Evolutionary conservation across 805 yeast genomes (phyloP).

Genomic region (Ogataea trehaloabstinens): DNA sequence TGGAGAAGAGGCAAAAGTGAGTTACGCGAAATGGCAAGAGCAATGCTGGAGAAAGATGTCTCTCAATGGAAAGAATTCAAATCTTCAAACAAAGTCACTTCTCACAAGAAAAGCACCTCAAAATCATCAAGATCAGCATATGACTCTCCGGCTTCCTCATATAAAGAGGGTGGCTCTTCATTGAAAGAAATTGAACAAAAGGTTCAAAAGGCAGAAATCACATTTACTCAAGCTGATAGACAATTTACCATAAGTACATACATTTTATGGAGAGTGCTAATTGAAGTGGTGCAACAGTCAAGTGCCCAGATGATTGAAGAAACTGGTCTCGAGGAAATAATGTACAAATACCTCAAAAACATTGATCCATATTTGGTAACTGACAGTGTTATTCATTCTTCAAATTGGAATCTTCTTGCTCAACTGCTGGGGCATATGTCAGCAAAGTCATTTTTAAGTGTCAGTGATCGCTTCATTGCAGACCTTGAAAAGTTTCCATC

Average conservation of each 20-base stretch:
- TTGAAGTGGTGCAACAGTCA: constrained; percentile 89
- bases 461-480: constrained; percentile 89
- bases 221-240: constrained; percentile 81
- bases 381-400: constrained; percentile 72
- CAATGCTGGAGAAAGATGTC: constrained; percentile 44
- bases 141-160: constrained; percentile 9
- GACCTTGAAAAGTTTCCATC: constrained; percentile 82
- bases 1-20: constrained; percentile 96
- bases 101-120: constrained; percentile 27
- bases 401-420: constrained; percentile 93
- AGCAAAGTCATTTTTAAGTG: constrained; percentile 75
- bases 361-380: constrained; percentile 76
- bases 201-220: constrained; percentile 48
- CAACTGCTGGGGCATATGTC: constrained; percentile 90
- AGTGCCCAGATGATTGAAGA: constrained; percentile 72
- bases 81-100: constrained; percentile 2
- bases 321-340: constrained; percentile 85
- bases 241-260: constrained; percentile 84
- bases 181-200: constrained; percentile 24
- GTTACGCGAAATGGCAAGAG: constrained; percentile 64
- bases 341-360: constrained; percentile 81
- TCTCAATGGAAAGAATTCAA: constrained; percentile 23
- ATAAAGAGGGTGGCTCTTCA: constrained; percentile 9
- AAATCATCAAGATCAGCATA: constrained; percentile 16
- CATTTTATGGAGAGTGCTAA: constrained; percentile 84